Evolutionary conservation across 1,284 basidiomycete genomes (phyloP), one percentile per base, ranked within the genome.

Genomic region (Calocybe gambosa): DNA sequence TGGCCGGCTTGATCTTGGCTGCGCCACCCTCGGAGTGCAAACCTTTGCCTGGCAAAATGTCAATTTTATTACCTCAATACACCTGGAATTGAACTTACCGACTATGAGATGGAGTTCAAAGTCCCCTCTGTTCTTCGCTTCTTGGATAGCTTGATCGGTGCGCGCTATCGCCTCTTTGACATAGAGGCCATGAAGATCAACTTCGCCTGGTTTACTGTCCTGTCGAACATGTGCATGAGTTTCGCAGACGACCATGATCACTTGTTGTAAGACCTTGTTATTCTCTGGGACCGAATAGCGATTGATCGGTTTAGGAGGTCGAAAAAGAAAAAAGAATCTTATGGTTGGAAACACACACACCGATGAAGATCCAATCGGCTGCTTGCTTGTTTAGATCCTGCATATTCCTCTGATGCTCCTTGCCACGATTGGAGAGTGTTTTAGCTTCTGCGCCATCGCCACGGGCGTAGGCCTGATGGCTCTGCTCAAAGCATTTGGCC

Each of bases 1-100:
- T 87, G 2, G 93, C 94, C 16, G 95, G 95, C 61, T 90, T 94
- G 62, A 98, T 80, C 68, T 96, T 96, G 1, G 90, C 85, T 10
- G 82, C 75, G 45, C 87, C 84, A 21, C 81, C 78, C 40, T 76
- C 67, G 20, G 91, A 94, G 64, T 99, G 95, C 16, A 94, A 70
- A 10, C 94, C 94, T 65, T 92, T 89, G 5, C 83, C 82, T 72
- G 49, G 1, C 28, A 20, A 15, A 20, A 9, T 47, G 26, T 36
- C 8, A 45, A 26, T 1, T n/a, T 13, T 34, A 34, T 16, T 15
- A 29, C 15, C 13, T 19, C n/a, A 21, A 31, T 36, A 2, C n/a
- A 13, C 3, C 31, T 34, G 39, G 4, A 26, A 18, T 15, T 16
- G 16, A 13, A 73, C 83, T 53, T 49, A 80, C 87, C 93, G 42